Base-by-base conservation (phyloP, 2,329 filamentous ascomycete genomes). In the Pseudocercospora cruenta region DNA sequence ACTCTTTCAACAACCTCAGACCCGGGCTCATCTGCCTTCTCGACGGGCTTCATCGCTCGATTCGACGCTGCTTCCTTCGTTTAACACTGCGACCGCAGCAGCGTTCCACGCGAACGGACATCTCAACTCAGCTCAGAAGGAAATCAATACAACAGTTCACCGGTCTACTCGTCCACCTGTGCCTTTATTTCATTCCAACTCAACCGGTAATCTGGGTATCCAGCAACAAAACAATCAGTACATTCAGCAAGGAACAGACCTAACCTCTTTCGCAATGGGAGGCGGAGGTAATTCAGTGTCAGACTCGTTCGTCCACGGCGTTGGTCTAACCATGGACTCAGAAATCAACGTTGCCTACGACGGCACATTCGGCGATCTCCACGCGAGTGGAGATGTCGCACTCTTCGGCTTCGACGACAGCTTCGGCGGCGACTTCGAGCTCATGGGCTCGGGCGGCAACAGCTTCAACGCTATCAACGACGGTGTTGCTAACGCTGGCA, bases 101-200 rank as follows among this genome's bases (percentile, higher is more conserved):
- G 85, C 87, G 79, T 88, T 89, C 79, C 90, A 90, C 87, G 86
- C 88, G 77, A 88, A 88, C 74, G 87, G 88, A 78, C 86, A 87
- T 72, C 24, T 58, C 66, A 64, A 70, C 66, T 70, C 70, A 68
- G 67, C 70, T 63, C 70, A 73, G 67, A 70, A 66, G 67, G 71
- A 68, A 63, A 66, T 64, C 64, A 58, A 66, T 45, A 63, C 65
- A 62, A 68, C 57, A 55, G 66, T 67, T 55, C 62, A 59, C 58
- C 70, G 68, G 64, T 61, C 69, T 62, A 67, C 69, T 65, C 74
- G 89, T 75, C 90, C 90, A 60, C 90, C 90, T 75, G 90, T 93
- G 72, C 90, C 90, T 69, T 82, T 91, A 73, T 93, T 93, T 78
- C 80, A 86, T 67, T 79, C 78, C 75, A 87, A 74, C 67, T 74